Base-by-base conservation (phyloP, 225 moss, liverwort and hornwort species). In the Lunularia cruciata region DNA sequence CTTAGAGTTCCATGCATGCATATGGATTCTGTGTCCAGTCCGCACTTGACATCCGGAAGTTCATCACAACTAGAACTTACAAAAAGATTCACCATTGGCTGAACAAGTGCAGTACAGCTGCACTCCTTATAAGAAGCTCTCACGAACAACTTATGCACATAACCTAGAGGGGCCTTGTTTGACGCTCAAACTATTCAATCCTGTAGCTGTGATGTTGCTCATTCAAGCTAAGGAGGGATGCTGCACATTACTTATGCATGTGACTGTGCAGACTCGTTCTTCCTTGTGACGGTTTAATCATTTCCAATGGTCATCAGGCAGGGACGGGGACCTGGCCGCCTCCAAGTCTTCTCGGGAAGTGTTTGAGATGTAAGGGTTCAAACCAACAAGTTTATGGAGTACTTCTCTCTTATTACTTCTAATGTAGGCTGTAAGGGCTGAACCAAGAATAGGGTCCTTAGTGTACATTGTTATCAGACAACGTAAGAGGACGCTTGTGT, bases 361-460 rank as follows among this genome's bases (percentile, higher is more conserved):
- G 76, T 65, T 62, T 80, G 15, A 72, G 63, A 49, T 80, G 79
- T 79, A 67, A 74, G 79, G 18, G 27, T n/a, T n/a, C n/a, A n/a
- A n/a, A n/a, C n/a, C n/a, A n/a, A n/a, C n/a, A n/a, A n/a, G n/a
- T n/a, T n/a, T n/a, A n/a, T n/a, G n/a, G n/a, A n/a, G n/a, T n/a
- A n/a, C n/a, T n/a, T n/a, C n/a, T n/a, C n/a, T n/a, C n/a, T n/a
- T n/a, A n/a, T n/a, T n/a, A n/a, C n/a, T n/a, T n/a, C n/a, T n/a
- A n/a, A n/a, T n/a, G n/a, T n/a, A n/a, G n/a, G n/a, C n/a, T n/a
- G n/a, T n/a, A n/a, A n/a, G n/a, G n/a, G n/a, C n/a, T n/a, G n/a
- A n/a, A n/a, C n/a, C n/a, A n/a, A n/a, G n/a, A n/a, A n/a, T n/a
- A n/a, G n/a, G n/a, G n/a, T n/a, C n/a, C n/a, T n/a, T n/a, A n/a